Base-by-base conservation (phyloP, 2,329 filamentous ascomycete species). In the Aspergillus fischeri region DNA sequence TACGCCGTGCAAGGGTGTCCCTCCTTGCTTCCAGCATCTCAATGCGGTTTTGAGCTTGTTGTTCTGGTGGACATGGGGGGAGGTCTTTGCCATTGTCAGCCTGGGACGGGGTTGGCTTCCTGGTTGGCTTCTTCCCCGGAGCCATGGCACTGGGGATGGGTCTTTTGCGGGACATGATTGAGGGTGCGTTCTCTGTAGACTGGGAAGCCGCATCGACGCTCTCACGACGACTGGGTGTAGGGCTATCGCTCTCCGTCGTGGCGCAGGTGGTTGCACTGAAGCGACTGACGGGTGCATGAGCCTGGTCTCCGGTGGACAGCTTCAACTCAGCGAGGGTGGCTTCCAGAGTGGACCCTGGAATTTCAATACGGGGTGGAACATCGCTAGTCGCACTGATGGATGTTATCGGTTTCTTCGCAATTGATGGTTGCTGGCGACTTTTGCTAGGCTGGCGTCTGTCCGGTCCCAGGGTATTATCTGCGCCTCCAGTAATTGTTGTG, bases 201-300 rank as follows among this genome's bases (percentile, higher is more conserved):
- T 70, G 71, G n/a, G 67, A 70, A 58, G 64, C 72, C 20, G 63
- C 51, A n/a, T 67, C 65, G 24, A 67, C 53, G 63, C 57, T 75
- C 65, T 66, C 54, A 69, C 75, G 55, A 68, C 70, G 51, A 69
- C 74, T 57, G 66, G 76, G 41, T 75, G 68, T 66, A 29, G 73
- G 78, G 20, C 73, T 77, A 11, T 74, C 71, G 32, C 73, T 72
- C 48, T 78, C 71, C 4, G 83, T 81, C 1, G 84, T 83, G 25
- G 81, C 79, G 65, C 83, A 86, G 1, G 85, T 88, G 7, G 83
- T 86, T 60, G 83, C 77, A 71, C 85, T 89, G 70, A 88, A 89
- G 49, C 83, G 82, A 51, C 85, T 88, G 2, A 77, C 71, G 5
- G 83, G 83, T 56, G 83, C 80, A 11, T 75, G 72, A 77, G 79